Conservation (phyloP, 192 early-diverging fungal species). For the Neocallimastix lanati region DNA sequence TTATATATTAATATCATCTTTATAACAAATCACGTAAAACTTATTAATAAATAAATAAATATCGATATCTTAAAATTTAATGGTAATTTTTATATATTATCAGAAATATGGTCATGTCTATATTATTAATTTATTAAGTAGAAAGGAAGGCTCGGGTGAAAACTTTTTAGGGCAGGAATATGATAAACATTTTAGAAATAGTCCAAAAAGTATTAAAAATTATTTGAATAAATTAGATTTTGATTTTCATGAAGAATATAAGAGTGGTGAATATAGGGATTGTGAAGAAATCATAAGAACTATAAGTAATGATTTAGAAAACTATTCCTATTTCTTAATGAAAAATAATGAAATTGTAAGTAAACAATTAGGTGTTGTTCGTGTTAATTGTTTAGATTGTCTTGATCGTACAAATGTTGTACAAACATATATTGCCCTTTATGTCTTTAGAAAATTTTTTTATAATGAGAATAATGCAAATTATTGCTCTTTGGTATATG, state of each 20-base stretch:
- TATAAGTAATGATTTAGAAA: neutral
- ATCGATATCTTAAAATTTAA: too few species aligned
- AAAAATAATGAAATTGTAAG: neutral
- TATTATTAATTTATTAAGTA: neutral
- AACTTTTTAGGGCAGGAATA: neutral
- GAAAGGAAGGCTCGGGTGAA: neutral
- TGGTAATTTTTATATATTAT: too few species aligned
- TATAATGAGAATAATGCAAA: neutral
- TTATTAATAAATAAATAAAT: too few species aligned
- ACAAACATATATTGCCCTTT: slow-evolving; percentile 70
- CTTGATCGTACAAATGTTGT: slow-evolving; percentile 95
- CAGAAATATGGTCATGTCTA: neutral
- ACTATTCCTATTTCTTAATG: neutral
- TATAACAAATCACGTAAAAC: too few species aligned
- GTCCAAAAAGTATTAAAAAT: neutral
- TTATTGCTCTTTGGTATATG: neutral
- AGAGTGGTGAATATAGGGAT: neutral
- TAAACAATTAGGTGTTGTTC: slow-evolving; percentile 45
- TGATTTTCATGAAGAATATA: neutral
- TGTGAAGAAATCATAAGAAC: neutral
- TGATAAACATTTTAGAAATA: neutral
- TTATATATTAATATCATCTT: too few species aligned
- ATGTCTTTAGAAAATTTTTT: neutral
- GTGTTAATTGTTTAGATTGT: slow-evolving; percentile 97
- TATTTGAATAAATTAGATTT: neutral